A percentile compares a stretch with the other conserved stretches of the same genome.
phyloP scores from a whole-genome alignment of 1,139 yeast genomes.

The Yarrowia galli region DNA sequence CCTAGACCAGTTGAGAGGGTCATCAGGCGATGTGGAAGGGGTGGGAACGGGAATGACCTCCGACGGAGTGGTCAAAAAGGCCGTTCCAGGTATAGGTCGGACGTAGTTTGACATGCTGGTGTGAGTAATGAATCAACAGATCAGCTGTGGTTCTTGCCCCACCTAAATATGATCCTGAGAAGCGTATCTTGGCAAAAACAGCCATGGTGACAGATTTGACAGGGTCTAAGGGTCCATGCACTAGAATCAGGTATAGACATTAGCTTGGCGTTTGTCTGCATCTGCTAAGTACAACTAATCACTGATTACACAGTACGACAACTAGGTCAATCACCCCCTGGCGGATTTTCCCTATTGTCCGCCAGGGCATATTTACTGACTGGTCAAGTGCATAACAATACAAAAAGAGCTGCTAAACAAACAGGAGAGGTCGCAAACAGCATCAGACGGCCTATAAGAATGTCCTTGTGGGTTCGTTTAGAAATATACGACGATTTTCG shows the following conservation, averaged over 20 bases:
- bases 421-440: too few species aligned
- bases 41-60: constrained; percentile 52
- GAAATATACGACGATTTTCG: too few species aligned
- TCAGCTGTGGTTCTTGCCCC: not conserved
- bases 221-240: constrained; percentile 23
- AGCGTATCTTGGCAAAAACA: constrained; percentile 16
- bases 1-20: constrained; percentile 57
- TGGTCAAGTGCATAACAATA: too few species aligned
- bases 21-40: constrained; percentile 59
- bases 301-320: not conserved
- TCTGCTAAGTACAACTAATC: not conserved
- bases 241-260: not conserved
- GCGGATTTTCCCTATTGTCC: too few species aligned
- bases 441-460: too few species aligned
- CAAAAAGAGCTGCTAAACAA: too few species aligned
- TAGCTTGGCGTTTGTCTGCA: not conserved
- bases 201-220: constrained; percentile 20
- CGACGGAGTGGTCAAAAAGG: constrained; percentile 9
- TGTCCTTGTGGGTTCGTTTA: too few species aligned
- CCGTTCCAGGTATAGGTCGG: constrained; percentile 20
- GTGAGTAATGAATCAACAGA: not conserved
- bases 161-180: not conserved
- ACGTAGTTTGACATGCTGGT: constrained; percentile 3
- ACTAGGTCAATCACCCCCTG: too few species aligned
- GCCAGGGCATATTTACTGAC: too few species aligned